Evolutionary conservation across 192 early-diverging fungal genomes (phyloP).

Genomic region (Helicostylum pulchrum): DNA sequence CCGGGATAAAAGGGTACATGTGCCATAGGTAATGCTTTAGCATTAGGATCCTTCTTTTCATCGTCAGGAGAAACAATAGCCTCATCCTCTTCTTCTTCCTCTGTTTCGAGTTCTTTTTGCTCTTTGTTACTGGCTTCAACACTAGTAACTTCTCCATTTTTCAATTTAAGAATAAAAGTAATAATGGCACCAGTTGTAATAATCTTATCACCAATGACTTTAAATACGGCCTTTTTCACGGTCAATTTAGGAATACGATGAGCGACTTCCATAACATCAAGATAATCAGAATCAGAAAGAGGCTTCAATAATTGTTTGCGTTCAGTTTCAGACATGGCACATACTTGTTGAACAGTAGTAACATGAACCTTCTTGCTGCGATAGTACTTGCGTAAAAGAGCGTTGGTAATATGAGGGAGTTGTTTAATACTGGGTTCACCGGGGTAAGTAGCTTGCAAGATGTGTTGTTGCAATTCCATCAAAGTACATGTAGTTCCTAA

Average conservation of each 20-base stretch:
- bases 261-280: constrained; percentile 71
- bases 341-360: constrained; percentile 61
- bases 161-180: constrained; percentile 62
- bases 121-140: constrained; percentile 30
- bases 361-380: constrained; percentile 64
- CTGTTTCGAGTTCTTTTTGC: constrained; percentile 32
- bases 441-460: constrained; percentile 84
- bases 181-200: constrained; percentile 77
- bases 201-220: constrained; percentile 71
- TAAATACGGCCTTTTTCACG: constrained; percentile 76
- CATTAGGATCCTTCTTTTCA: constrained; percentile 30
- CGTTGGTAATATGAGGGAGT: constrained; percentile 73
- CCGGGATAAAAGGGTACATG: constrained; percentile 70
- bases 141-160: constrained; percentile 30
- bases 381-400: constrained; percentile 60
- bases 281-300: constrained; percentile 60
- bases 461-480: constrained; percentile 84
- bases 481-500: constrained; percentile 60
- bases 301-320: constrained; percentile 55
- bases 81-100: constrained; percentile 45
- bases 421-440: constrained; percentile 80
- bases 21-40: constrained; percentile 33
- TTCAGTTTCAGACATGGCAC: constrained; percentile 62
- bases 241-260: constrained; percentile 74
- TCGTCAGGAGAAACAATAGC: constrained; percentile 38